phyloP scores from a whole-genome alignment of 225 moss, liverwort and hornwort species.

The Physcomitrellopsis africana region DNA sequence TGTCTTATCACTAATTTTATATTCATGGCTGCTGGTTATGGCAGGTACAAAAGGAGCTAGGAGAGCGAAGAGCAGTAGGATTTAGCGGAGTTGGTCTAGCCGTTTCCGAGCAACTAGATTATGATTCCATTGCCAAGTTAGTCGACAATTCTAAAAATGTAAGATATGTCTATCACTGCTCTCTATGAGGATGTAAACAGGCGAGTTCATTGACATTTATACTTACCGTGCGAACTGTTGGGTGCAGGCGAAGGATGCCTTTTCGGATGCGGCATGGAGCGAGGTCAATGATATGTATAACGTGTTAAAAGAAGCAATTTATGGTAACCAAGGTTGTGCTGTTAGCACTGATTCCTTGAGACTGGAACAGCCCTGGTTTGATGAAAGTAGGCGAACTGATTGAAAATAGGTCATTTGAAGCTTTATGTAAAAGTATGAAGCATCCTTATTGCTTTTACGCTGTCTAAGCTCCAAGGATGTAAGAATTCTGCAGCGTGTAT shows the following conservation, averaged over 20 bases:
- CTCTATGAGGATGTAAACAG: background rate
- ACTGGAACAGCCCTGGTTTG: conserved; percentile 82
- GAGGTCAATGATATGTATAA: conserved; percentile 71
- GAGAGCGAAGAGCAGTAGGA: conserved; percentile 80
- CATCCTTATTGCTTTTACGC: conserved; percentile 31
- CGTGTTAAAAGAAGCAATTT: conserved; percentile 69
- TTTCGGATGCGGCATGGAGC: conserved; percentile 45
- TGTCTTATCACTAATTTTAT: background rate
- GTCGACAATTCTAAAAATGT: conserved; percentile 49
- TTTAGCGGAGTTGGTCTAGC: conserved; percentile 76
- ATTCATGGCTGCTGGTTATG: conserved; percentile 17
- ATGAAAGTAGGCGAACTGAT: conserved; percentile 30
- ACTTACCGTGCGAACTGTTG: background rate
- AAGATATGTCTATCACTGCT: conserved; percentile 23
- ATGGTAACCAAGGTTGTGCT: conserved; percentile 56
- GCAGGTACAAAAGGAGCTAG: conserved; percentile 93
- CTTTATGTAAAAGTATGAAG: conserved; percentile 44
- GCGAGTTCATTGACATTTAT: no score
- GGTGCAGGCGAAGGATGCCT: conserved; percentile 37
- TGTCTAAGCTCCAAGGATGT: conserved; percentile 38
- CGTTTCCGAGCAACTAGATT: conserved; percentile 60
- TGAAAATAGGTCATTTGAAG: conserved; percentile 18
- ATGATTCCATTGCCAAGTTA: conserved; percentile 39
- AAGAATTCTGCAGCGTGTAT: conserved; percentile 34
- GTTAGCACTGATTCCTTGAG: conserved; percentile 51